Percentiles rank a stretch among this genome's conserved stretches.
Conservation (phyloP, 768 basidiomycete genomes). For the Epithele typhae region DNA sequence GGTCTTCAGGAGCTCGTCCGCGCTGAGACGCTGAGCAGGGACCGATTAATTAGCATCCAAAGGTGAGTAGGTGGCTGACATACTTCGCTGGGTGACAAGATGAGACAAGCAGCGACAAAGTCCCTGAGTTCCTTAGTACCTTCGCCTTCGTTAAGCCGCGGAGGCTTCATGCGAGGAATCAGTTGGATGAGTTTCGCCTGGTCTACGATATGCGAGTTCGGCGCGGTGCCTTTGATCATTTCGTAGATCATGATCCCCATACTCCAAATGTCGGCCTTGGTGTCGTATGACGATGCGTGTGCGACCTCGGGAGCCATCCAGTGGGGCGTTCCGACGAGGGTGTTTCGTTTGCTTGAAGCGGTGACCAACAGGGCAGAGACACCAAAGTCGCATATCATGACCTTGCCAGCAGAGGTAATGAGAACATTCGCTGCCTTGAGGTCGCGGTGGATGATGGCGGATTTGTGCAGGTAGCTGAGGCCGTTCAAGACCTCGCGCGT, state of each 20-base stretch:
- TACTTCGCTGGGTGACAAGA: constrained; percentile 78
- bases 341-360: constrained; percentile 87
- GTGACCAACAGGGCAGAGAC: constrained; percentile 90
- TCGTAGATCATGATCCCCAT: constrained; percentile 95
- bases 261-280: constrained; percentile 98
- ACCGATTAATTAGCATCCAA: too few species aligned
- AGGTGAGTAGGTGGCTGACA: constrained; percentile 15
- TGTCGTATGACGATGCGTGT: constrained; percentile 88
- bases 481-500: constrained; percentile 85
- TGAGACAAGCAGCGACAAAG: constrained; percentile 79
- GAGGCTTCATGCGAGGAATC: constrained; percentile 82
- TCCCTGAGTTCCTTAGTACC: constrained; percentile 86
- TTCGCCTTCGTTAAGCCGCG: constrained; percentile 69
- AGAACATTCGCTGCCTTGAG: constrained; percentile 98
- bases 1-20: constrained; percentile 82
- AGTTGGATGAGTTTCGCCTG: constrained; percentile 84
- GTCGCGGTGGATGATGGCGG: constrained; percentile 94
- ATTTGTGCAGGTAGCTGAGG: constrained; percentile 87
- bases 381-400: constrained; percentile 97
- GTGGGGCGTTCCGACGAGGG: constrained; percentile 94
- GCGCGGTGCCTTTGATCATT: constrained; percentile 95
- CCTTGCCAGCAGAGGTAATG: constrained; percentile 81
- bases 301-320: constrained; percentile 99
- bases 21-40: constrained; percentile 63
- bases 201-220: constrained; percentile 81